Evolutionary conservation across 106 monocot species (phyloP).

Genomic region (Amphibolis antarctica): DNA sequence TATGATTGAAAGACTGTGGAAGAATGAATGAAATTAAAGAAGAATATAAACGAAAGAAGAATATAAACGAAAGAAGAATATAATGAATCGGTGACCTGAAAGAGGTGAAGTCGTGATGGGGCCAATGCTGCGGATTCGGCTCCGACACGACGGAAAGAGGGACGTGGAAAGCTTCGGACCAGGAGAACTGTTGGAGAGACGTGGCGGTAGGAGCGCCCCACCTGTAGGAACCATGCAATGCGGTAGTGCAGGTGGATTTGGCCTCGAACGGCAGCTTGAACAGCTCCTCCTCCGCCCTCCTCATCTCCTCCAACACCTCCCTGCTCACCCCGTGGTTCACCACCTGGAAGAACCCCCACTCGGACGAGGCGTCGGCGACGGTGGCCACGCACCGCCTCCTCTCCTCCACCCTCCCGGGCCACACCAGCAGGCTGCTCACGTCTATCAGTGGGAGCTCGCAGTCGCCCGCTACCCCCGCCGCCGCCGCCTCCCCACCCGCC

Average conservation of each 20-base stretch:
- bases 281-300: constrained; percentile 41
- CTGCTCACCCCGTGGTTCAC: constrained; percentile 60
- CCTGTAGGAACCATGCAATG: constrained; percentile 58
- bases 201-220: constrained; percentile 74
- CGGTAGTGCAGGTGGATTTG: constrained; percentile 22
- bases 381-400: constrained; percentile 19
- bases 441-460: constrained; percentile 47
- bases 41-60: too few relatives aligned
- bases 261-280: constrained; percentile 58
- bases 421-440: constrained; percentile 13
- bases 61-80: too few relatives aligned
- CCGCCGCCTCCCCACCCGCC: too few relatives aligned
- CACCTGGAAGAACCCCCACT: constrained; percentile 81
- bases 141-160: constrained; percentile 46
- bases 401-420: constrained; percentile 16
- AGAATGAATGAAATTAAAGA: too few relatives aligned
- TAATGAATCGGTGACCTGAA: too few relatives aligned
- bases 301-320: constrained; percentile 48
- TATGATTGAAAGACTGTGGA: too few relatives aligned
- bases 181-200: constrained; percentile 56
- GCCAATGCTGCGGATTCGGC: constrained; percentile 3
- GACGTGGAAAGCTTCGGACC: constrained; percentile 90
- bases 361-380: constrained; percentile 34
- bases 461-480: constrained; percentile 11
- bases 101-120: constrained; percentile 28